Base-by-base conservation (phyloP, 169 alveolate genomes). In the Plasmodium chabaudi region DNA sequence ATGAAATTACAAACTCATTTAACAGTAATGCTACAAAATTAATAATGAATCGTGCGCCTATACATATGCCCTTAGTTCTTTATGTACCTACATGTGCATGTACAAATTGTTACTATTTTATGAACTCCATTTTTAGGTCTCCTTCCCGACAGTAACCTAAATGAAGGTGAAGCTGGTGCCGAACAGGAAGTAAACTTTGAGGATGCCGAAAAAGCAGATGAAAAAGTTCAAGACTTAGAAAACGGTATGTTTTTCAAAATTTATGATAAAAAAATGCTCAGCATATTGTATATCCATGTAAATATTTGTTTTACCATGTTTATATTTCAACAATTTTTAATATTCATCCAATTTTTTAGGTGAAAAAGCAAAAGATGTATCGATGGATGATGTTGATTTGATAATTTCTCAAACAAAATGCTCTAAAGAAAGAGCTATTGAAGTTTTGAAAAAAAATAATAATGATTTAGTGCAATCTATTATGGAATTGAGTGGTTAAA, bases 381-480 rank as follows among this genome's bases (percentile, higher is more conserved):
- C 89, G 19, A 77, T 59, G 73, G 77, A 77, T 55, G 97, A 96
- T 84, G 96, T 97, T 19, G 96, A 95, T 61, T 95, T 95, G 93
- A 98, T 97, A 27, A 94, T 97, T 95, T 90, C 94, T 12, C 98
- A 97, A 92, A 94, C 96, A 60, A 95, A 96, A 51, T 94, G 98
- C 88, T 88, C 97, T 67, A 95, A 97, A 88, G 96, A 93, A 53
- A 92, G 93, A 89, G 99, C 99, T 42, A 93, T 94, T 17, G 91
- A 93, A 87, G 98, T 97, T 13, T 95, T 97, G 15, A 91, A 94
- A 64, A 95, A 93, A 70, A 74, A 96, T 82, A 95, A 93, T 44
- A 97, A 97, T 68, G 98, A 97, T 79, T 92, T 96, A 69, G 98
- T 97, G 44, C 95, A 95, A 51, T 97, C 98, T 57, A 96, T 97